Conservation (phyloP, 805 yeast genomes). For the Clavispora vitiphila region DNA sequence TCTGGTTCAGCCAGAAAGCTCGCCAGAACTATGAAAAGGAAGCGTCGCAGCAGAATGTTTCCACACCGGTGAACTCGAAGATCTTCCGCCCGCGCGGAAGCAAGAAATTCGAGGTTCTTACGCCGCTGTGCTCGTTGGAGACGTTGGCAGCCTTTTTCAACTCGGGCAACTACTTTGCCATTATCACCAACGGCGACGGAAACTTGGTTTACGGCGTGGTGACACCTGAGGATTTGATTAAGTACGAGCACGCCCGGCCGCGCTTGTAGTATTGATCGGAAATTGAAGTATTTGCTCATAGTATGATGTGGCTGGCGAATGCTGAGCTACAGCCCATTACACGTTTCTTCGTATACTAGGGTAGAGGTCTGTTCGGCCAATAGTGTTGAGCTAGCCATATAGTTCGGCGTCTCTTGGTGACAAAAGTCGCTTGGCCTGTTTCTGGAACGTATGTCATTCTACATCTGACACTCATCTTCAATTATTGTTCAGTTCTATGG, state of each 20-base stretch:
- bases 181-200: slow-evolving; percentile 49
- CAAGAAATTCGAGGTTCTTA: slow-evolving; percentile 39
- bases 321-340: no score
- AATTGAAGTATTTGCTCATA: no score
- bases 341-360: no score
- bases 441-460: no score
- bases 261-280: slow-evolving; percentile 11
- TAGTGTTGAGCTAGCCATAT: no score
- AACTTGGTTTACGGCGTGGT: slow-evolving; percentile 57
- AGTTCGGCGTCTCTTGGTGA: no score
- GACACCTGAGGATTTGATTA: slow-evolving; percentile 31
- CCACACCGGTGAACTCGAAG: slow-evolving; percentile 25
- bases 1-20: slow-evolving; percentile 38
- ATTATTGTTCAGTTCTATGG: no score
- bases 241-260: slow-evolving; percentile 21
- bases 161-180: slow-evolving; percentile 48
- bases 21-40: slow-evolving; percentile 28
- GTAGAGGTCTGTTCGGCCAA: no score
- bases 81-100: slow-evolving; percentile 32
- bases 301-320: no score
- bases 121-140: slow-evolving; percentile 53
- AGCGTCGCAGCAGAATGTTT: slow-evolving; percentile 4
- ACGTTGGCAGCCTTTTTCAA: slow-evolving; percentile 47
- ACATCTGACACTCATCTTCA: no score
- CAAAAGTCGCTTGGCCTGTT: no score